Percentiles rank a stretch among this genome's conserved stretches.
These are phyloP conservation scores for Citrullus mucosospermus DNA, from an alignment of 306 rosid genomes.

Conservation along the genomic window DNA sequence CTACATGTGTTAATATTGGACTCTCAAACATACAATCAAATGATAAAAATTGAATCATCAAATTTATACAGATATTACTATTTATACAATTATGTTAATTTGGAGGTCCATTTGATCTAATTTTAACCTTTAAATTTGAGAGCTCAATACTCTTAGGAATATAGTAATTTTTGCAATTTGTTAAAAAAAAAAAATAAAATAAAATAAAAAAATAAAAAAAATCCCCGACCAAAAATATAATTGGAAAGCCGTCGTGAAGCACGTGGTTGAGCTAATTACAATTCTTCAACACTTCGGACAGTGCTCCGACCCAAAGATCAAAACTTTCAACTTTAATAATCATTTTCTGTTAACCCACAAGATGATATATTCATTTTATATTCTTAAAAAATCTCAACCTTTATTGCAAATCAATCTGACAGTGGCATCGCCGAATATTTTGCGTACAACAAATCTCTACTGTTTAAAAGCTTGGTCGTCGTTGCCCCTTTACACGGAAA, in stretches of 20 bases:
- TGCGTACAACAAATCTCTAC: neutral
- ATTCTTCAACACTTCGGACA: neutral
- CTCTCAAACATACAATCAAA: too few species aligned
- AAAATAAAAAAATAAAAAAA: too few species aligned
- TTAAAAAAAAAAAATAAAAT: too few species aligned
- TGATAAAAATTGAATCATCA: too few species aligned
- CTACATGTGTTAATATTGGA: too few species aligned
- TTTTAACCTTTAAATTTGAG: too few species aligned
- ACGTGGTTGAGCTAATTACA: neutral
- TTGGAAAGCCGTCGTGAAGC: neutral
- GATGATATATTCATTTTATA: neutral
- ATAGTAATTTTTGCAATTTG: too few species aligned
- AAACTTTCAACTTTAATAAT: neutral
- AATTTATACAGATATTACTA: too few species aligned
- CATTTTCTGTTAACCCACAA: neutral
- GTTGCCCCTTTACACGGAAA: neutral
- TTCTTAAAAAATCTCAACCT: neutral
- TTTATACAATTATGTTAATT: too few species aligned
- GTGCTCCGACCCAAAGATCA: neutral
- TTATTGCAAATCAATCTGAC: neutral
- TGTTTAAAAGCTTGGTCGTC: neutral
- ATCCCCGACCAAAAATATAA: too few species aligned
- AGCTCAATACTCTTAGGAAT: too few species aligned
- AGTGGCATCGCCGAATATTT: neutral
- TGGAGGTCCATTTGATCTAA: too few species aligned